Conservation (phyloP, 1,139 yeast species). For the Blastobotrys capitulatus region DNA sequence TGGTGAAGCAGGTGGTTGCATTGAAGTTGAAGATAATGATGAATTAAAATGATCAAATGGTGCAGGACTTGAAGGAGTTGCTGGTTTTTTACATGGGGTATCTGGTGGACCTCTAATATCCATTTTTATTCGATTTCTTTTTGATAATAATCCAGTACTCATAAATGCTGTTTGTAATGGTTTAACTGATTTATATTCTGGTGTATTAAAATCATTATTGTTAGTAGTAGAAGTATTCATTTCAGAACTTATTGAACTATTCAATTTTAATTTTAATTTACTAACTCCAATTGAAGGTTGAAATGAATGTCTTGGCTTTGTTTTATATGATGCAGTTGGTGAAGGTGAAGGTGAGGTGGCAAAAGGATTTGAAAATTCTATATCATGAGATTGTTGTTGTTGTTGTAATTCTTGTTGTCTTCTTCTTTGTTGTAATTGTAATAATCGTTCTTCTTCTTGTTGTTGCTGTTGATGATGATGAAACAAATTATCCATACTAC, state of each 20-base stretch:
- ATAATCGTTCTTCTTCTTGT: constrained; percentile 3
- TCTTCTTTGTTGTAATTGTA: background rate
- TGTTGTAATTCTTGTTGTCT: background rate
- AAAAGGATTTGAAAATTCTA: constrained; percentile 4
- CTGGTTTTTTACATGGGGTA: constrained; percentile 71
- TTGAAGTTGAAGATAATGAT: too few species aligned
- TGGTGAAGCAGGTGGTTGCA: background rate
- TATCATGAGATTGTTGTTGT: background rate
- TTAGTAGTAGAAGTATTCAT: background rate
- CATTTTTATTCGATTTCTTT: constrained; percentile 45
- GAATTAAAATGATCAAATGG: constrained; percentile 1
- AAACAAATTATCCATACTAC: constrained; percentile 14
- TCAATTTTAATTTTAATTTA: constrained; percentile 18
- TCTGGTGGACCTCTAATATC: constrained; percentile 49
- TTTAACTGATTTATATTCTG: constrained; percentile 64
- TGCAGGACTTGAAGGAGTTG: constrained; percentile 10
- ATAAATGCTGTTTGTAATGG: constrained; percentile 83
- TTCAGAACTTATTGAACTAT: constrained; percentile 25
- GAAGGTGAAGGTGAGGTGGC: constrained; percentile 12
- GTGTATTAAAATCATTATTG: constrained; percentile 35
- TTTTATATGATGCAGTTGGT: constrained; percentile 8
- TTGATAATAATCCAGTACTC: constrained; percentile 69
- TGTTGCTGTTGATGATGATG: constrained; percentile 8
- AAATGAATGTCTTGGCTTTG: constrained; percentile 8
- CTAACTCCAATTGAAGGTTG: constrained; percentile 10